These are phyloP conservation scores for Xylariales sp. DNA, from an alignment of 2,329 filamentous ascomycete species.

Conservation along the genomic window DNA sequence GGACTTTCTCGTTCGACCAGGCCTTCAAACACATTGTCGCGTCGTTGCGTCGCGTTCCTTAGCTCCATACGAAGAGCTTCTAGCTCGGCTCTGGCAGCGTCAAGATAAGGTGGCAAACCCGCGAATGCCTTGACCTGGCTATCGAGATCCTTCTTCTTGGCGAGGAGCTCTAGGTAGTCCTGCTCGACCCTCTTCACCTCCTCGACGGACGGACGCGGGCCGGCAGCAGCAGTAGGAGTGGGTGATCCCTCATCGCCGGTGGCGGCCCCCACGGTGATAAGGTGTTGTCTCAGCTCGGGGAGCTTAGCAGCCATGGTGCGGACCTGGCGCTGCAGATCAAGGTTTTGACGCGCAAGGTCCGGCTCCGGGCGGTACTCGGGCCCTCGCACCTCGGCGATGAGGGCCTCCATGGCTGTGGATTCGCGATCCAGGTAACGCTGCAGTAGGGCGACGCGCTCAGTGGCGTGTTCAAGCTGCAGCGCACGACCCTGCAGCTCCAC, in stretches of 20 bases:
- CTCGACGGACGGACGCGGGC: conserved; percentile 40
- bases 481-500: conserved; percentile 51
- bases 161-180: conserved; percentile 52
- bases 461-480: conserved; percentile 51
- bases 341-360: conserved; percentile 64
- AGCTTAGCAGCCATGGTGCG: conserved; percentile 64
- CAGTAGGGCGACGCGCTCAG: conserved; percentile 51
- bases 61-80: conserved; percentile 64
- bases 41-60: conserved; percentile 51
- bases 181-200: conserved; percentile 56
- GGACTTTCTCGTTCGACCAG: conserved; percentile 61
- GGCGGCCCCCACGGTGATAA: conserved; percentile 34
- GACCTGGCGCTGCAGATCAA: conserved; percentile 66
- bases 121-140: conserved; percentile 61
- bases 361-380: conserved; percentile 49
- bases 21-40: conserved; percentile 73
- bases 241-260: no score
- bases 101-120: conserved; percentile 66
- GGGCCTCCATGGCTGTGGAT: conserved; percentile 29
- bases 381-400: conserved; percentile 38
- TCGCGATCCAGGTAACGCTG: conserved; percentile 51
- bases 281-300: conserved; percentile 59
- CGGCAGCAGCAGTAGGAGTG: no score
- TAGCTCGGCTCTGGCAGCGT: conserved; percentile 66
- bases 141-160: conserved; percentile 56